These are phyloP conservation scores for Tubosaeta brunneosetosa DNA, from an alignment of 768 basidiomycete species.

Conservation along the genomic window DNA sequence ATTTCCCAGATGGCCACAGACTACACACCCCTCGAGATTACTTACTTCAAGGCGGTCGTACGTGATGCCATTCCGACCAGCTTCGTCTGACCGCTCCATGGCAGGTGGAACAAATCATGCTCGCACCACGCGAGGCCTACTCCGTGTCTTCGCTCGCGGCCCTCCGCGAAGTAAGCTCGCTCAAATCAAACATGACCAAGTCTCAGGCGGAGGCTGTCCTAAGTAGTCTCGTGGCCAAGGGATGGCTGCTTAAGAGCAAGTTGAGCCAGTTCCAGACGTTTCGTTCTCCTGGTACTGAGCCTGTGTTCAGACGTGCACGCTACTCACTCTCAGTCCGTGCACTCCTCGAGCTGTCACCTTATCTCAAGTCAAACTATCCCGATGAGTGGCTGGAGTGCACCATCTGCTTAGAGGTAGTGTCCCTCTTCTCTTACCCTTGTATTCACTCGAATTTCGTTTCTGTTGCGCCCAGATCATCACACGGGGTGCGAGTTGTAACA, in stretches of 20 bases:
- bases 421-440: background rate
- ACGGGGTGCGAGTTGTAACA: constrained; percentile 59
- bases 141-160: constrained; percentile 76
- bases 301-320: constrained; percentile 49
- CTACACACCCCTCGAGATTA: constrained; percentile 72
- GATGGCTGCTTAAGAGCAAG: constrained; percentile 76
- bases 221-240: constrained; percentile 77
- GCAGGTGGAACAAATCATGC: constrained; percentile 85
- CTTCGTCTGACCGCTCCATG: background rate
- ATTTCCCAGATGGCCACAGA: constrained; percentile 83
- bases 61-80: constrained; percentile 20
- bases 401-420: constrained; percentile 62
- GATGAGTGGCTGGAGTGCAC: constrained; percentile 70
- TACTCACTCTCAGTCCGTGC: constrained; percentile 76
- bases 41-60: constrained; percentile 81
- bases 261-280: constrained; percentile 32
- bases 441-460: background rate
- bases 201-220: constrained; percentile 69
- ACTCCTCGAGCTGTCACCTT: constrained; percentile 65
- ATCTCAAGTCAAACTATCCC: constrained; percentile 68
- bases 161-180: constrained; percentile 58
- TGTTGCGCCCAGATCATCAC: constrained; percentile 53
- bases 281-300: background rate
- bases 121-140: constrained; percentile 68
- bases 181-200: constrained; percentile 67